Base-by-base conservation (phyloP, 108 stramenopile genomes). In the Cyclostephanos invisitatus region DNA sequence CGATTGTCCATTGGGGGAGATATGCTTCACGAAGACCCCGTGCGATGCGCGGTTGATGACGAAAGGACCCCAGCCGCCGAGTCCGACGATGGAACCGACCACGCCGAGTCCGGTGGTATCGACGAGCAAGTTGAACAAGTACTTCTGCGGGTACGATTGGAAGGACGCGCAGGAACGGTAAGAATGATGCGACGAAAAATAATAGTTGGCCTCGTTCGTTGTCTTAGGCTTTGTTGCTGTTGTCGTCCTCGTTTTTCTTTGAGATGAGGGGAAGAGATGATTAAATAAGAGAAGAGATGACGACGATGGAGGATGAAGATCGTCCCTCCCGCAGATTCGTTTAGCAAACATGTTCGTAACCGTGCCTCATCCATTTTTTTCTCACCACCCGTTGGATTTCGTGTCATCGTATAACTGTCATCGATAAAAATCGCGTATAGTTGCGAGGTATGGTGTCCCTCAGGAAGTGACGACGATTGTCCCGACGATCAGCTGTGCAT, bases 131-230 rank as follows among this genome's bases (percentile, higher is more conserved):
- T 28, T 80, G 59, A 80, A 80, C 20, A 80, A 80, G 67, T 80
- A 80, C 58, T 80, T 68, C 35, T 80, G 78, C 44, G 78, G 78
- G 8, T 73, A 64, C 38, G 78, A 80, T 54, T 80, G 78, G 78
- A 50, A 61, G 27, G 78, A 80, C 59, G 78, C 78, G 22, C 78
- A 80, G 35, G 60, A 73, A 49, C 47, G 78, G 49, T 80, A 37
- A 61, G 60, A n/a, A n/a, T n/a, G n/a, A n/a, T n/a, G n/a, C n/a
- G n/a, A n/a, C n/a, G n/a, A n/a, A n/a, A n/a, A n/a, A n/a, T n/a
- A n/a, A n/a, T n/a, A n/a, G n/a, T n/a, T n/a, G n/a, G n/a, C n/a
- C n/a, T n/a, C n/a, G n/a, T n/a, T n/a, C n/a, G n/a, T n/a, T n/a
- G n/a, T n/a, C n/a, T n/a, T n/a, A n/a, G n/a, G n/a, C n/a, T 2